These are phyloP conservation scores for Aspergillus campestris DNA, from an alignment of 495 filamentous ascomycete species.

Conservation along the genomic window DNA sequence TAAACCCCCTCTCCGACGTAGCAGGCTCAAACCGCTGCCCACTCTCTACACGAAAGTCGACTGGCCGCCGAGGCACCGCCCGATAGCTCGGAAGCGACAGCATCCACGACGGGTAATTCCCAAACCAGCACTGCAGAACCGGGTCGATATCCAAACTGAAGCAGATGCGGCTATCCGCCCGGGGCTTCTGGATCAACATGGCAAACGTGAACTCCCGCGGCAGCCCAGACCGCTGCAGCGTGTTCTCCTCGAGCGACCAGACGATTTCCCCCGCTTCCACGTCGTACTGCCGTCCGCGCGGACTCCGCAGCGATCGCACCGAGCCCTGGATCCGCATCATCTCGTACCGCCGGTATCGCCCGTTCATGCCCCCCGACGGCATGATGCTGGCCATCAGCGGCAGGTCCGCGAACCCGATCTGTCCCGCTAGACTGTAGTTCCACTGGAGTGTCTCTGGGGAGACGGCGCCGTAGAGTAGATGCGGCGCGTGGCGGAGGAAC, in stretches of 20 bases:
- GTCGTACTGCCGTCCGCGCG: conserved; percentile 25
- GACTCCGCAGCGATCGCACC: conserved; percentile 29
- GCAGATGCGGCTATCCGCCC: conserved; percentile 17
- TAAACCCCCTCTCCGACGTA: conserved; percentile 23
- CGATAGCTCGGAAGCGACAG: conserved; percentile 21
- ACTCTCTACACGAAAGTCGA: conserved; percentile 28
- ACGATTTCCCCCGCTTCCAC: conserved; percentile 39
- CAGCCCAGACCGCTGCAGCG: conserved; percentile 40
- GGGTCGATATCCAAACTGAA: conserved; percentile 34
- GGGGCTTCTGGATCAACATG: conserved; percentile 39
- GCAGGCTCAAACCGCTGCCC: conserved; percentile 34
- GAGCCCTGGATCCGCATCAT: conserved; percentile 51
- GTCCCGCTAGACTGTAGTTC: conserved; percentile 43
- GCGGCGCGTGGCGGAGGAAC: conserved; percentile 45
- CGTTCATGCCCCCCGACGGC: conserved; percentile 31
- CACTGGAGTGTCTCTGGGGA: conserved; percentile 44
- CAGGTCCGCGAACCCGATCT: conserved; percentile 37
- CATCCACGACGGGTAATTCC: conserved; percentile 27
- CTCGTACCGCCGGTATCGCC: conserved; percentile 37
- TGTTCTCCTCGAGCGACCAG: conserved; percentile 47
- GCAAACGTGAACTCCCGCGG: conserved; percentile 50
- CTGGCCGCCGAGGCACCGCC: conserved; percentile 15
- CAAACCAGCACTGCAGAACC: conserved; percentile 25
- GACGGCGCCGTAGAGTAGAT: conserved; percentile 44
- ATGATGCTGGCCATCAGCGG: conserved; percentile 37